Evolutionary conservation across 163 green algal genomes (phyloP), one percentile per base, ranked within the genome.

Genomic region (Scenedesmus sp.): DNA sequence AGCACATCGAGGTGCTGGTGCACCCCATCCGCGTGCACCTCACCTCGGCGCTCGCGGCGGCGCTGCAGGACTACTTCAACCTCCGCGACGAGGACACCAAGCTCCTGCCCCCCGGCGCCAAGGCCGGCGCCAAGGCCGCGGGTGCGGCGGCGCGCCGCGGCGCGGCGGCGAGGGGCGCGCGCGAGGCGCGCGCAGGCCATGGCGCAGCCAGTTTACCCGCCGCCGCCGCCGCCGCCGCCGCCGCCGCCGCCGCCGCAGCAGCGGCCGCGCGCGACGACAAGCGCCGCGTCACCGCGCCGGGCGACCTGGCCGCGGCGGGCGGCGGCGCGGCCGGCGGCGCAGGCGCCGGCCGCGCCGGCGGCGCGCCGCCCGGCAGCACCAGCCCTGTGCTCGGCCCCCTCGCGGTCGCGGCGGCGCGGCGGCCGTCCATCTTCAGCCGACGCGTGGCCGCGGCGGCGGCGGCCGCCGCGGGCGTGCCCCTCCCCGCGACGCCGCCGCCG

Each of bases 1-100:
- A 87, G 48, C 83, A 87, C 54, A 84, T 87, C 20, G 83, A 86
- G 62, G 80, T 85, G 56, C 44, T 79, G 71, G 53, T 85, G 45
- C 71, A 81, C 34, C 79, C 79, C 18, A 72, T 85, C 47, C 34
- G 36, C n/a, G 54, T 85, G 24, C 65, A 67, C 50, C 58, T 85
- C 20, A 85, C 72, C 33, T 62, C 65, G 18, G 57, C 53, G 28
- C 66, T 85, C 29, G 80, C 80, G 20, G 22, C 65, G 31, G 73
- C 80, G 2, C 66, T 85, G 45, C 80, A 82, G 64, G 80, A 85
- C 58, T 85, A 85, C 72, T 85, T 85, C 80, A 67, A 78, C 24
- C 36, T 85, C 18, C 63, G 66, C 20, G 80, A 82, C 17, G 62
- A 74, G 56, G 81, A 83, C 24, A 73, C 36, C 56, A 70, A 24